phyloP scores from a whole-genome alignment of 768 basidiomycete species.

The Hericium coralloides region DNA sequence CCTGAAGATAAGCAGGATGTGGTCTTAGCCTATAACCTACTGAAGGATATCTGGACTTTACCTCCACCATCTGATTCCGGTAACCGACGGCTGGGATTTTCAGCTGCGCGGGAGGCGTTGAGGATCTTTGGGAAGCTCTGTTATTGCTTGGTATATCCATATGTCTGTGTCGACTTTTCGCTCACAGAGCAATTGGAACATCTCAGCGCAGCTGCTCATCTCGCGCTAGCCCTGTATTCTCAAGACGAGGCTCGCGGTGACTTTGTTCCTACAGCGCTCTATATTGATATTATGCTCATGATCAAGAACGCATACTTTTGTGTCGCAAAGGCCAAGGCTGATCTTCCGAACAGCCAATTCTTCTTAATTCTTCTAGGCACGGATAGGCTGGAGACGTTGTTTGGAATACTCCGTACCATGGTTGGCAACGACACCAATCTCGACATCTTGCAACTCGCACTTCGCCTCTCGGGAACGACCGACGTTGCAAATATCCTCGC shows the following conservation, averaged over 20 bases:
- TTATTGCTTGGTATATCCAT: background rate
- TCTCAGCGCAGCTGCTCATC: background rate
- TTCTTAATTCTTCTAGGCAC: background rate
- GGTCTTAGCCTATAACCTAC: background rate
- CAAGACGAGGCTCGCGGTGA: background rate
- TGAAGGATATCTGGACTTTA: background rate
- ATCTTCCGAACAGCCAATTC: constrained; percentile 4
- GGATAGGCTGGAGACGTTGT: constrained; percentile 9
- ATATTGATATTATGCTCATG: constrained; percentile 12
- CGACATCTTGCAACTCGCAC: constrained; percentile 18
- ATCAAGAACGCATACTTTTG: constrained; percentile 18
- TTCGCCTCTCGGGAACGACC: constrained; percentile 21
- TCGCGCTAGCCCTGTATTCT: background rate
- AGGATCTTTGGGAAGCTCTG: background rate
- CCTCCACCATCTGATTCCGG: too few relatives aligned
- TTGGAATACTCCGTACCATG: constrained; percentile 18
- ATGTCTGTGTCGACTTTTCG: background rate
- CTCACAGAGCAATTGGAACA: background rate
- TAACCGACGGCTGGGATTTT: too few relatives aligned
- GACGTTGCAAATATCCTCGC: constrained; percentile 29
- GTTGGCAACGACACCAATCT: constrained; percentile 15
- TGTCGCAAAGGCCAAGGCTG: constrained; percentile 15
- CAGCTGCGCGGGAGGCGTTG: background rate
- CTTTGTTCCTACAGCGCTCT: constrained; percentile 12
- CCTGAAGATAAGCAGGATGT: constrained; percentile 2